These are phyloP conservation scores for Fomitopsis betulina DNA, from an alignment of 1,284 basidiomycete species.

Conservation along the genomic window DNA sequence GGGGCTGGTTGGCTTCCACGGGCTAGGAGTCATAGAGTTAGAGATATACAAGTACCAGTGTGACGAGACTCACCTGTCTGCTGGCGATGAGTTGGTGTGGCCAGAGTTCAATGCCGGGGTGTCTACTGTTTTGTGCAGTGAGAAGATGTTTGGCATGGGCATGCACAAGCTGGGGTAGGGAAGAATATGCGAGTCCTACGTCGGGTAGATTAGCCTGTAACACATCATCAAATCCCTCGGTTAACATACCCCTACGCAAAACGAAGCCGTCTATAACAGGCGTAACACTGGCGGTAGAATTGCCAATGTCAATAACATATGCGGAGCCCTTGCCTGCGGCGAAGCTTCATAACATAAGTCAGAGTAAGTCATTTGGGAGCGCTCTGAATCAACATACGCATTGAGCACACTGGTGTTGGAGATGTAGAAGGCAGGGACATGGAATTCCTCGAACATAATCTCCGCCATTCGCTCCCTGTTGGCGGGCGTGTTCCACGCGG, in stretches of 20 bases:
- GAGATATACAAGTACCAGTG: not conserved
- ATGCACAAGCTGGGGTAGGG: slow-evolving; percentile 74
- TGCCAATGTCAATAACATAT: slow-evolving; percentile 91
- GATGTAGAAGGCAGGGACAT: slow-evolving; percentile 94
- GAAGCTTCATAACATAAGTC: slow-evolving; percentile 51
- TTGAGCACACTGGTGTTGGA: slow-evolving; percentile 96
- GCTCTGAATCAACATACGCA: slow-evolving; percentile 55
- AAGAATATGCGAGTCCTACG: slow-evolving; percentile 65
- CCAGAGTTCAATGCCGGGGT: slow-evolving; percentile 57
- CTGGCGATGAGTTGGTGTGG: slow-evolving; percentile 88
- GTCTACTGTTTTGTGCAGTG: slow-evolving; percentile 38
- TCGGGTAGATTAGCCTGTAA: not conserved
- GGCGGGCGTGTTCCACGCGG: slow-evolving; percentile 90
- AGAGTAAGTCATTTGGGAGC: not conserved
- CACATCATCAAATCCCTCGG: not conserved
- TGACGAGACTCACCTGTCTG: slow-evolving; percentile 49
- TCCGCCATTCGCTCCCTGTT: slow-evolving; percentile 93
- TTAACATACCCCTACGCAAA: slow-evolving; percentile 78
- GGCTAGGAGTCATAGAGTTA: slow-evolving; percentile 38
- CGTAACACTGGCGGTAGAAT: slow-evolving; percentile 84
- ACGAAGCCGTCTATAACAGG: slow-evolving; percentile 99
- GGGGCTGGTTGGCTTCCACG: slow-evolving; percentile 52
- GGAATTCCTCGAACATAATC: slow-evolving; percentile 95
- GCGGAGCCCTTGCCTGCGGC: slow-evolving; percentile 96
- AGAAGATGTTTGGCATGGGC: slow-evolving; percentile 69